Evolutionary conservation across 2,329 filamentous ascomycete genomes (phyloP), one percentile per base, ranked within the genome.

Genomic region (Exophiala oligosperma): DNA sequence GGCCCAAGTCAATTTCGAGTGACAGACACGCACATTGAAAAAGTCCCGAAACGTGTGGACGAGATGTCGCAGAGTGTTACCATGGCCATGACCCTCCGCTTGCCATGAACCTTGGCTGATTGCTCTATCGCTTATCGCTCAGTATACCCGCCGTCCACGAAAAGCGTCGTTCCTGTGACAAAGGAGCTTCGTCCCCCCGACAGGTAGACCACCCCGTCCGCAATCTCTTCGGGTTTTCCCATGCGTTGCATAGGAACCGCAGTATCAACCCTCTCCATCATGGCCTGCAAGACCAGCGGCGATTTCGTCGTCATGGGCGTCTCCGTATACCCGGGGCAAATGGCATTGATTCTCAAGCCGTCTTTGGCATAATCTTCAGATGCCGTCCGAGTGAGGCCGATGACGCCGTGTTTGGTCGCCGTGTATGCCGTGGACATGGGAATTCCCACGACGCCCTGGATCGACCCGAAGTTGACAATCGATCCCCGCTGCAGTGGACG

Each of bases 251-350:
- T 73, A 66, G 86, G 78, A 56, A 77, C 77, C 65, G 76, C 74
- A 0, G 69, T 67, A 56, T 76, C 72, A 73, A 76, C 78, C 7
- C 68, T 69, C 8, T 71, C 70, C 17, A 69, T 64, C 4, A 73
- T 66, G 68, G 91, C 89, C 0, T 91, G 91, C 65, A 84, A 88
- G 63, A 88, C 81, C 64, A 86, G 81, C 68, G 96, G 93, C 28
- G 95, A 81, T 55, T 84, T 82, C 70, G 90, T 84, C 1, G 93
- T 89, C 92, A 96, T 96, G 24, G 88, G 84, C 1, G 81, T 83
- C 26, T 81, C 72, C 37, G 83, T 81, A 60, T 83, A 81, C 0
- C 80, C 80, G 0, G 80, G 80, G 54, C 77, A 81, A 23, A 83
- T 65, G 32, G 75, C 77, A 63, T 84, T 84, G 11, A 84, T 80